phyloP scores from a whole-genome alignment of 345 rosid genomes.

The Eucalyptus dawsonii region DNA sequence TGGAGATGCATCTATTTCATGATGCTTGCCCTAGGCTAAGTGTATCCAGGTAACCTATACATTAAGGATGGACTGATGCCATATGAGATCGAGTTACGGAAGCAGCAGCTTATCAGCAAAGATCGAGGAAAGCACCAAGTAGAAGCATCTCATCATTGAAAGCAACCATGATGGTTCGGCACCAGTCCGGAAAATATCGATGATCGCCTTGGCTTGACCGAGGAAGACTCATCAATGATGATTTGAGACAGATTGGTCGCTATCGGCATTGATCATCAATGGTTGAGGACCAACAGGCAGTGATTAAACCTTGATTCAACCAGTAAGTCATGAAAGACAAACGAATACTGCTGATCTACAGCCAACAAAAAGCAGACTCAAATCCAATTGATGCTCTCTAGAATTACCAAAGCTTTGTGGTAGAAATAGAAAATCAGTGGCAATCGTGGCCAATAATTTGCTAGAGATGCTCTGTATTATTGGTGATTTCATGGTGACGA shows the following conservation, averaged over 20 bases:
- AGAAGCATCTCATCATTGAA: not conserved
- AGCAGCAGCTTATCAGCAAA: not conserved
- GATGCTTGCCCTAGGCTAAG: not conserved
- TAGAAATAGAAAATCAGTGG: not conserved
- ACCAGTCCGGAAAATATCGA: not conserved
- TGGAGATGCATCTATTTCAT: not conserved
- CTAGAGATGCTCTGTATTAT: not conserved
- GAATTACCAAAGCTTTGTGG: not conserved
- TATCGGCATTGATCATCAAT: not conserved
- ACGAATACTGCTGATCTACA: not conserved
- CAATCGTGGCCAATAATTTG: not conserved
- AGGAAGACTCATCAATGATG: not conserved
- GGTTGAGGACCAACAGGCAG: not conserved
- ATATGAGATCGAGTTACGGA: not conserved
- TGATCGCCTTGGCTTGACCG: not conserved
- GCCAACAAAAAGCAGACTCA: not conserved
- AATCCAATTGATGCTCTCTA: not conserved
- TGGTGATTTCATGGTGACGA: not conserved
- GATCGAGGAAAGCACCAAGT: not conserved
- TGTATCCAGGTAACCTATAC: not conserved
- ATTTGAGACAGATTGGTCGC: rapidly evolving
- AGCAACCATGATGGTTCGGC: not conserved
- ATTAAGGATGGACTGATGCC: not conserved
- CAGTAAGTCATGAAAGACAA: not conserved
- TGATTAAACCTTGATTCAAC: not conserved